Evolutionary conservation across 352 stramenopile genomes (phyloP), one percentile per base, ranked within the genome.

Genomic region (Phytopythium oedochilum): DNA sequence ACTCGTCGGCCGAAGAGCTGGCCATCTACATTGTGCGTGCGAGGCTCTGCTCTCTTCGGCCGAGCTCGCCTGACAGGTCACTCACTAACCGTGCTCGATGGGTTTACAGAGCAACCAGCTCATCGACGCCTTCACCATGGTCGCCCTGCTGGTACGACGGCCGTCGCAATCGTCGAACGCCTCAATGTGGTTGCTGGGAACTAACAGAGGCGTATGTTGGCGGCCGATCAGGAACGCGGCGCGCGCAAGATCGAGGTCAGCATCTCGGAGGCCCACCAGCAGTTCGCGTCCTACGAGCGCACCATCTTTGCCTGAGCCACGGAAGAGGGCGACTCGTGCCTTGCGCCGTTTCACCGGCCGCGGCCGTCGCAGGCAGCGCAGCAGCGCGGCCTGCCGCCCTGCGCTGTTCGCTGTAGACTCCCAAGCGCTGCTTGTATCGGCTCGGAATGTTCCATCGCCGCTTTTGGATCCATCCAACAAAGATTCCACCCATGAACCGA

Each of bases 1-100:
- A 99, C 79, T 98, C 96, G 25, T 98, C 96, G 9, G 91, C 92
- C 0, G 97, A 99, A 75, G 96, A 99, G 65, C 78, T 99, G 42
- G 88, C 94, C 42, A 93, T 97, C 61, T 98, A 98, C 73, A 81
- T 98, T 45, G 86, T 96, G 81, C 55, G 81, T 81, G 15, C 1
- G n/a, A n/a, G n/a, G n/a, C n/a, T n/a, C n/a, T n/a, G n/a, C n/a
- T n/a, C n/a, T 46, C 12, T 38, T 39, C 36, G 23, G 57, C 20
- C n/a, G n/a, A n/a, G 10, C 15, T 36, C 32, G 29, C 29, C 29
- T 34, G 5, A 10, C 29, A 10, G 5, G 29, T 34, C 29, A 10
- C 29, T 34, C 29, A 10, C 10, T 34, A 34, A 47, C 40, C 12
- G 40, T 47, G 50, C 10, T 36, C 38, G 23, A 50, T 50, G 20